Evolutionary conservation across 768 basidiomycete genomes (phyloP), one percentile per base, ranked within the genome.

Genomic region (Suillus fuscotomentosus): DNA sequence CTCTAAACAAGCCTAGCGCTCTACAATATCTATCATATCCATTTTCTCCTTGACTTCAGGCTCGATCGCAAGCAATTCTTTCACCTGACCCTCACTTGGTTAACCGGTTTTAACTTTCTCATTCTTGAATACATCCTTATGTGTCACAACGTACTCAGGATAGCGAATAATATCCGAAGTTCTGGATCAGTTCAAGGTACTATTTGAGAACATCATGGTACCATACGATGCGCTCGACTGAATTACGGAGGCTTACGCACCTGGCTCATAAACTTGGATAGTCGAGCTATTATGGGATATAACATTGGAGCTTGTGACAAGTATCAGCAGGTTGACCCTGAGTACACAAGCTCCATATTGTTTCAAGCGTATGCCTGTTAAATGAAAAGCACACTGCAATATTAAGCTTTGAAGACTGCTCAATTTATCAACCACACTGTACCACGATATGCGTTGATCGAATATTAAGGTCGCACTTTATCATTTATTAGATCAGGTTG

Each of bases 161-260:
- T 92, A 99, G 62, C 95, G 95, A 65, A 99, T 92, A 63, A 92
- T 80, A 66, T 96, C 92, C 88, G 93, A 97, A 78, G 67, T 17
- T 94, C 93, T 27, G 94, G 95, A 75, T 96, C 95, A 56, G 83
- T 83, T 94, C 95, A 97, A 24, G 92, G 77, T 22, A 84, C 47
- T 48, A 14, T 48, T 24, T 24, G 47, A 48, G n/a, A 11, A 48
- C 47, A 59, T 24, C 31, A 31, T 31, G 48, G 48, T 24, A 24
- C n/a, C 57, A 59, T 54, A 53, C n/a, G 65, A 24, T 38, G 27
- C 57, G 61, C 62, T 57, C 68, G 63, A 69, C 69, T 67, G 24
- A 57, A 17, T 39, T 17, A 17, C 7, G 22, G 15, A 41, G 22
- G n/a, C 22, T 27, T 64, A 70, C 84, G 74, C 79, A 95, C 94